Percentiles rank a stretch among this genome's conserved stretches.
phyloP scores from a whole-genome alignment of 108 stramenopile genomes.

The Skeletonema tropicum region DNA sequence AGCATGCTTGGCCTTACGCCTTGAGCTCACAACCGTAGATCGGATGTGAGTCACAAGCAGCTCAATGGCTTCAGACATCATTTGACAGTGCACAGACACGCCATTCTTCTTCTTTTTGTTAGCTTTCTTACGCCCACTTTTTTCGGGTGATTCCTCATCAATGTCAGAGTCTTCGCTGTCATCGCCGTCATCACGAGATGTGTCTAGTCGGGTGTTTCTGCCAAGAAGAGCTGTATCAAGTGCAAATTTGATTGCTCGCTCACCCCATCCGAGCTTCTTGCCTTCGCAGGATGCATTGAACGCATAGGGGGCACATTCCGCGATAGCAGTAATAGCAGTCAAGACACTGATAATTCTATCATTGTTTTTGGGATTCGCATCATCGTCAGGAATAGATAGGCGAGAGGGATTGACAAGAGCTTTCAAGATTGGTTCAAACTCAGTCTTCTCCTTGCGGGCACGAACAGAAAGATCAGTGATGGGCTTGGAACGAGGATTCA shows the following conservation, averaged over 20 bases:
- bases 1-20: slow-evolving; percentile 12
- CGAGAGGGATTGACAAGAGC: slow-evolving; percentile 67
- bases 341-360: slow-evolving; percentile 58
- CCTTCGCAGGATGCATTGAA: slow-evolving; percentile 53
- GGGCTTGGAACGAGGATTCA: slow-evolving; percentile 34
- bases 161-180: slow-evolving; percentile 42
- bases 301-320: slow-evolving; percentile 66
- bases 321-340: slow-evolving; percentile 70
- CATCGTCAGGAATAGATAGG: slow-evolving; percentile 48
- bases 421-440: slow-evolving; percentile 59
- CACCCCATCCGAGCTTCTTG: slow-evolving; percentile 47
- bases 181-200: slow-evolving; percentile 40
- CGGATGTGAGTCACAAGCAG: slow-evolving; percentile 73
- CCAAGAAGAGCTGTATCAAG: slow-evolving; percentile 68
- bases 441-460: slow-evolving; percentile 38
- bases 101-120: slow-evolving; percentile 22
- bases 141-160: slow-evolving; percentile 41
- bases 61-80: slow-evolving; percentile 76
- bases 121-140: slow-evolving; percentile 24
- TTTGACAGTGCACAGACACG: slow-evolving; percentile 62
- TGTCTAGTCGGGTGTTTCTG: slow-evolving; percentile 14
- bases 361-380: slow-evolving; percentile 48
- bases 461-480: slow-evolving; percentile 31
- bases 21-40: slow-evolving; percentile 46
- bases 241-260: slow-evolving; percentile 66